Conservation (phyloP, 352 stramenopile species). For the Paralagenidium karlingii region DNA sequence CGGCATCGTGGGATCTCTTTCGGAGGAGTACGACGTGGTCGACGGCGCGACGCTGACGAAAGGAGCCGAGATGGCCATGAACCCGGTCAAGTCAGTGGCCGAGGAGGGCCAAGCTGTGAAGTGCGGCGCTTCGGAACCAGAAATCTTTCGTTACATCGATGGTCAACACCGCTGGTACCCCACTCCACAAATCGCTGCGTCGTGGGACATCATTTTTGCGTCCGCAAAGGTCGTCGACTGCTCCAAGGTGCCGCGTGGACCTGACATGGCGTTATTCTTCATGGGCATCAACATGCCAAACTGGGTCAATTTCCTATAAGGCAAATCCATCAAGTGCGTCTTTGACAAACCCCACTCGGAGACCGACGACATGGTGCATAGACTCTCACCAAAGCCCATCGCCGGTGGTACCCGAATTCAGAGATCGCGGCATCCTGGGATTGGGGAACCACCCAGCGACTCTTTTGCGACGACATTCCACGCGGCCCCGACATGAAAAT, state of each 20-base stretch:
- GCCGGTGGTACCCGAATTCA: too few species aligned
- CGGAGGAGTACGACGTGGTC: too few species aligned
- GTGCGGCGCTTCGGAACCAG: neutral
- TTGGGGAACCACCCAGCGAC: too few species aligned
- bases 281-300: too few species aligned
- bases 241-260: neutral
- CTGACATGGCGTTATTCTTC: slow-evolving; percentile 1
- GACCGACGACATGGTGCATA: too few species aligned
- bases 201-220: slow-evolving; percentile 3
- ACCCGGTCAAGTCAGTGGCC: slow-evolving; percentile 2
- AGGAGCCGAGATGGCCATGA: slow-evolving; percentile 12
- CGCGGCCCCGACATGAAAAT: too few species aligned
- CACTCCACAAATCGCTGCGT: neutral
- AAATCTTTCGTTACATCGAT: slow-evolving; percentile 6
- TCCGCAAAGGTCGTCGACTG: neutral
- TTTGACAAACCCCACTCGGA: too few species aligned
- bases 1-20: slow-evolving; percentile 13
- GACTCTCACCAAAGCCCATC: too few species aligned
- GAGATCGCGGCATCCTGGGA: too few species aligned
- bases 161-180: slow-evolving; percentile 1
- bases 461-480: too few species aligned
- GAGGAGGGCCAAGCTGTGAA: slow-evolving; percentile 2
- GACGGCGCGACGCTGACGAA: slow-evolving; percentile 8
- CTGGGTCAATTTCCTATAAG: too few species aligned
- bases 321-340: too few species aligned